phyloP scores from a whole-genome alignment of 371 early-diverging fungal species.

The Mortierella polycephala region DNA sequence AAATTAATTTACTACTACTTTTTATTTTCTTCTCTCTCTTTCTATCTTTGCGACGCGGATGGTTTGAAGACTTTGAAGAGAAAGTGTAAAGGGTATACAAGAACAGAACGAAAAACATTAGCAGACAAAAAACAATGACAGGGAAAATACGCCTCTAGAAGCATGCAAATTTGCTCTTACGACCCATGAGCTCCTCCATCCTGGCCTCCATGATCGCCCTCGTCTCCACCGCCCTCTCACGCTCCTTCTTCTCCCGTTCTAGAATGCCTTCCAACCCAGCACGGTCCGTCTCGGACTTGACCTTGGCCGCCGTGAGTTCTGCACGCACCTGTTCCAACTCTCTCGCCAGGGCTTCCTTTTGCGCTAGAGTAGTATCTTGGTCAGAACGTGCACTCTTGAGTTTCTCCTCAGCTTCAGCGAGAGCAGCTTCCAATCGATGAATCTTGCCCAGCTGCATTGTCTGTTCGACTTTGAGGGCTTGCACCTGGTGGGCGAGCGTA shows the following conservation, averaged over 20 bases:
- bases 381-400: constrained; percentile 12
- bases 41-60: too few species aligned
- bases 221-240: constrained; percentile 43
- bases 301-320: constrained; percentile 17
- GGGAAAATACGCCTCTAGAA: constrained; percentile 15
- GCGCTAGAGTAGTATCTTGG: neutral
- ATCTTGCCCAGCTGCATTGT: constrained; percentile 50
- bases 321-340: constrained; percentile 19
- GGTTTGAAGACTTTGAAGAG: neutral
- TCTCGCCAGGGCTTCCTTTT: constrained; percentile 13
- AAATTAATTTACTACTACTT: neutral
- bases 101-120: too few species aligned
- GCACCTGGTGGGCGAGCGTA: constrained; percentile 48
- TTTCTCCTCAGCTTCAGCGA: constrained; percentile 42
- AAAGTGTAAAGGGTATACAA: neutral
- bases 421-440: constrained; percentile 31
- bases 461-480: constrained; percentile 48
- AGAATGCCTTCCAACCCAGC: constrained; percentile 14
- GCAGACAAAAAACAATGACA: neutral
- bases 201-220: constrained; percentile 42
- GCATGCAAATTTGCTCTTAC: constrained; percentile 51
- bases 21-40: neutral
- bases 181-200: constrained; percentile 42
- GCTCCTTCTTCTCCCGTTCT: constrained; percentile 28
- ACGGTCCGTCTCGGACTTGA: constrained; percentile 28